Evolutionary conservation across 192 early-diverging fungal species (phyloP), one percentile per base, ranked within the genome.

Genomic region (Funneliformis mosseae): DNA sequence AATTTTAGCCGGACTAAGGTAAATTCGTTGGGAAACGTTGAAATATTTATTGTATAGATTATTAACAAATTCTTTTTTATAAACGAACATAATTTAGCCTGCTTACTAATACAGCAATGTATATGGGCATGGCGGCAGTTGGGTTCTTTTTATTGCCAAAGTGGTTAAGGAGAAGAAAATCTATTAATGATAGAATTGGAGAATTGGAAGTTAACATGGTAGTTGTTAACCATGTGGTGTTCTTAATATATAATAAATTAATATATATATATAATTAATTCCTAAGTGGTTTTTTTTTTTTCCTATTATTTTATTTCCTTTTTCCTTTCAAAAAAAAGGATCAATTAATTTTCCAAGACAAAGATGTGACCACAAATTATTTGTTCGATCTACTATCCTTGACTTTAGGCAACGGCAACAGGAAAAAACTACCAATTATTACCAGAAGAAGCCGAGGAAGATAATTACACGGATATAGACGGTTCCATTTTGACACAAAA

Each of bases 41-140:
- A 4, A 25, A 50, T 46, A 11, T 60, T 59, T 11, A 55, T 38
- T 59, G 38, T 39, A 55, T 75, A n/a, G 38, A 27, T 60, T 70
- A 27, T 14, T 39, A 39, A 25, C 8, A 60, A 45, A 3, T 75
- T 48, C 46, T n/a, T 55, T 38, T 55, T 25, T 43, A 0, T 42
- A 48, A 27, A 28, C 23, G 2, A 41, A 33, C 33, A 33, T 33
- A 33, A 33, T 33, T 33, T 55, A 79, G 78, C 27, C 28, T 81
- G 27, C 60, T 77, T 10, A 78, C 76, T 5, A 81, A 77, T 67
- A 48, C 63, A 7, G 72, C 82, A 14, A 73, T 79, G 5, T 86
- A 86, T 73, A 25, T 85, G 25, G 87, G 87, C 39, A 85, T 85
- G 83, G 76, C 83, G n/a, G 69, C 69, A 25, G 83, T 86, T 27